Evolutionary conservation across 352 stramenopile genomes (phyloP), one percentile per base, ranked within the genome.

Genomic region (Phytophthora idaei): DNA sequence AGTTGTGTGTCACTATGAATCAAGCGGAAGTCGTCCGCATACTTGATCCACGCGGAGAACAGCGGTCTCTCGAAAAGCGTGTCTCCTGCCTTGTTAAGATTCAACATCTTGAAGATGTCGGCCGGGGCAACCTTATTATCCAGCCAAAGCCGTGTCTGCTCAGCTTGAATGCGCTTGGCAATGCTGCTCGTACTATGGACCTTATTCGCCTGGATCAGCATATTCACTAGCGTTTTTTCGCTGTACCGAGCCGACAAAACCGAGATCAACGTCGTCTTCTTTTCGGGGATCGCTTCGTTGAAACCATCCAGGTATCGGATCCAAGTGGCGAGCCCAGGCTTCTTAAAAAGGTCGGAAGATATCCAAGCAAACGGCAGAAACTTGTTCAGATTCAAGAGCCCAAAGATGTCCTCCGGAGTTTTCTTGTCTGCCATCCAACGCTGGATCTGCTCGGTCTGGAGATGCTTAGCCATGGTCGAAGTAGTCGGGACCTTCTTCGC

Each of bases 1-100:
- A 47, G 14, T 14, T 34, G 0, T 9, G 52, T 31, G 17, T 21
- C 17, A 0, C 55, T 27, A 11, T 59, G 10, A n/a, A 50, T 8
- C 3, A 50, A 5, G 2, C 48, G 44, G 44, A 56, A 67, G 25
- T 67, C 60, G 25, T 56, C 60, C 8, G 53, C 29, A 14, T 62
- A 67, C n/a, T 62, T 55, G 31, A 67, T 45, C 60, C 51, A 67
- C n/a, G 60, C 31, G 7, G 25, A 9, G 36, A 63, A 63, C 1
- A 63, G 5, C 4, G 44, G 44, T 5, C 41, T 68, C 5, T 37
- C 7, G 25, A 68, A 50, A 11, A 68, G 28, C 5, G 25, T 52
- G 25, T 57, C 52, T 14, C 52, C 60, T 44, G 32, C 51, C 12
- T 51, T 48, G 0, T 63, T 25, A 1, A 68, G 36, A 14, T 44